Evolutionary conservation across 2,329 filamentous ascomycete genomes (phyloP), one percentile per base, ranked within the genome.

Genomic region (Chrysoporthe puriensis): DNA sequence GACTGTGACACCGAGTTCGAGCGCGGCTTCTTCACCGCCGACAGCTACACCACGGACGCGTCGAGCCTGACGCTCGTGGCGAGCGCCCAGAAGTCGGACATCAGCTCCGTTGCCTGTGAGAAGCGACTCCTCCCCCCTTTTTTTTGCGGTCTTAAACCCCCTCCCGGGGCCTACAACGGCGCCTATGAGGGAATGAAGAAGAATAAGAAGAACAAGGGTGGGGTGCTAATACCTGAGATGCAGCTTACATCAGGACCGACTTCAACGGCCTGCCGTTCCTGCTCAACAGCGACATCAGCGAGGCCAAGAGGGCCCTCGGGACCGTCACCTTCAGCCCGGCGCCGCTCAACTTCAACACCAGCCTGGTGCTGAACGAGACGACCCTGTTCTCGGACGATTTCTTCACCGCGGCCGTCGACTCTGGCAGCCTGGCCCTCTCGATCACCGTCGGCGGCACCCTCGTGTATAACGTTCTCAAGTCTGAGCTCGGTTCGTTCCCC

Each of bases 391-490:
- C 52, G 54, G 63, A 58, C 18, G 52, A 48, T 26, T 36, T 11
- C 70, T 66, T 81, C 63, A 77, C 72, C 16, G 73, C 80, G 13
- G 75, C 73, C 2, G 78, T 78, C 32, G 74, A 81, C 44, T 71
- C 73, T 32, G 79, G 76, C 34, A 70, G 72, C 62, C 76, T 83
- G 63, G 74, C 74, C 42, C 74, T 77, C 36, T 74, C 74, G 18
- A 73, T 81, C 56, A 78, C 78, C 16, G 78, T 83, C 57, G 82
- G 80, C 1, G 81, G 81, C 36, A 77, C 78, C 66, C 74, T 83
- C 21, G 74, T 75, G 62, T 83, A 80, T 73, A 78, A 77, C 68
- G 78, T 82, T 67, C 72, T 76, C 60, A 70, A 70, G 32, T 74
- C 63, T n/a, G 44, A 46, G n/a, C 42, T 64, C 16, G 54, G 63